These are phyloP conservation scores for Nepenthes alata DNA, from an alignment of 179 eudicot genomes.

Conservation along the genomic window DNA sequence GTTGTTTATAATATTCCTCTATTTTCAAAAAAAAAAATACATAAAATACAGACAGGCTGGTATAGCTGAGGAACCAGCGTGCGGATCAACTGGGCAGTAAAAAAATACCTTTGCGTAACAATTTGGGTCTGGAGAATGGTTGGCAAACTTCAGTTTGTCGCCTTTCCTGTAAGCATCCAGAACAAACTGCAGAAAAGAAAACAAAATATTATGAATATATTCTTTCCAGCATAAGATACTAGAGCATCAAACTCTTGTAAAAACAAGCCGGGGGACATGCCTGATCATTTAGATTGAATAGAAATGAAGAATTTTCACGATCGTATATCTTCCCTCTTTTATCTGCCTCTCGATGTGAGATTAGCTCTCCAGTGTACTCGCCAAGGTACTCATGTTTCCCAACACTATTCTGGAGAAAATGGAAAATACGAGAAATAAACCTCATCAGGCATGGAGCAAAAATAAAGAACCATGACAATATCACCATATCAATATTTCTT, in stretches of 20 bases:
- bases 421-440: not conserved
- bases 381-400: conserved; percentile 91
- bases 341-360: conserved; percentile 96
- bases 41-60: too few species aligned
- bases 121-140: conserved; percentile 92
- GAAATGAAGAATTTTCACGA: conserved; percentile 87
- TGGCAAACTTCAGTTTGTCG: conserved; percentile 89
- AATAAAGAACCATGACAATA: not conserved
- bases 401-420: conserved; percentile 54
- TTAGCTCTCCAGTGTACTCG: conserved; percentile 92
- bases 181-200: conserved; percentile 48
- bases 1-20: too few species aligned
- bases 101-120: conserved; percentile 78
- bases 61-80: too few species aligned
- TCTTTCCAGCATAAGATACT: not conserved
- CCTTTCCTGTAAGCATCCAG: conserved; percentile 96
- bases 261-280: conserved; percentile 12
- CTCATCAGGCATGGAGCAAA: conserved; percentile 1
- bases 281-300: conserved; percentile 88
- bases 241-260: not conserved
- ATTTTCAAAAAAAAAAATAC: too few species aligned
- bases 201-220: not conserved
- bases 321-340: conserved; percentile 97
- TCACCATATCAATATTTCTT: too few species aligned
- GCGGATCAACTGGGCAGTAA: not conserved